A percentile compares a stretch with the other conserved stretches of the same genome.
Conservation (phyloP, 2,329 filamentous ascomycete species). For the Cytospora paraplurivora region DNA sequence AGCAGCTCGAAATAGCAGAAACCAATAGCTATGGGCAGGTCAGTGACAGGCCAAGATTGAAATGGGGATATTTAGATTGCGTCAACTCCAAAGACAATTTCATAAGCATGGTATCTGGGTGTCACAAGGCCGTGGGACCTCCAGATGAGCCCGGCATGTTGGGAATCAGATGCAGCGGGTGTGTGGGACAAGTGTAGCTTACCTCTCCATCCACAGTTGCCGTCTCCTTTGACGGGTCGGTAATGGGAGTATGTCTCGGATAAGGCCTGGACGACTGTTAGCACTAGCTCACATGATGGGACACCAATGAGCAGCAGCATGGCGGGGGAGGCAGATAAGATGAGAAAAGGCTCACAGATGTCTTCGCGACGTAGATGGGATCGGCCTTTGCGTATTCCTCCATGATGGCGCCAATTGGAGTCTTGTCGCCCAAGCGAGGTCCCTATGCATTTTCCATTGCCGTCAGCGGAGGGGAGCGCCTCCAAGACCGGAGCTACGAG, state of each 20-base stretch:
- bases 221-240: conserved; percentile 85
- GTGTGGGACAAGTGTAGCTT: conserved; percentile 42
- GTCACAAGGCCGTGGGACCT: not conserved
- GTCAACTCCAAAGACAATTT: not conserved
- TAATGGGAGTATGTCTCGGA: conserved; percentile 85
- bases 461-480: conserved; percentile 34
- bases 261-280: conserved; percentile 61
- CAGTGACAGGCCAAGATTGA: conserved; percentile 1
- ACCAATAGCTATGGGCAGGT: conserved; percentile 68
- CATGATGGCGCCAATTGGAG: conserved; percentile 74
- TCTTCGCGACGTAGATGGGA: conserved; percentile 82
- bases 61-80: not conserved
- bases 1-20: conserved; percentile 93
- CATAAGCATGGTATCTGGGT: not conserved
- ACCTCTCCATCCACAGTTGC: conserved; percentile 98
- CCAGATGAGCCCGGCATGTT: not conserved
- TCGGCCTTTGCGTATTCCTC: conserved; percentile 89
- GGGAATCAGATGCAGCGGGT: not conserved
- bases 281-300: not conserved
- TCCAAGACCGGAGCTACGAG: not conserved
- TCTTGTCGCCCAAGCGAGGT: conserved; percentile 77
- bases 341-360: conserved; percentile 62
- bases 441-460: conserved; percentile 56
- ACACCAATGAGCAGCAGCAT: not conserved
- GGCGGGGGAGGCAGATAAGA: not conserved